phyloP scores from a whole-genome alignment of 2,329 filamentous ascomycete species.

The Claviceps arundinis region DNA sequence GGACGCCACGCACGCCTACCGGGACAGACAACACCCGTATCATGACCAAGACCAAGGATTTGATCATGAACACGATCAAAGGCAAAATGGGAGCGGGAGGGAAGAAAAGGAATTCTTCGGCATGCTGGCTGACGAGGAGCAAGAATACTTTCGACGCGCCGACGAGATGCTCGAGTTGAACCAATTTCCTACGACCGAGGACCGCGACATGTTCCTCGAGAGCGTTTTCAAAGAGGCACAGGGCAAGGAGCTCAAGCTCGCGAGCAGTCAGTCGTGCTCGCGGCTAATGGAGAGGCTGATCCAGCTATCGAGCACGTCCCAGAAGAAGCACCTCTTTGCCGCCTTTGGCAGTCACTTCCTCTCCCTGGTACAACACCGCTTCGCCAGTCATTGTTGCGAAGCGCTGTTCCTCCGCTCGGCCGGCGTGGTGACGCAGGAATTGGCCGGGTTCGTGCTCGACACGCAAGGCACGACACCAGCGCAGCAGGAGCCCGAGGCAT shows the following conservation, averaged over 20 bases:
- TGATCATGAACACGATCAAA: background rate
- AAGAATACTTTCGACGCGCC: slow-evolving; percentile 86
- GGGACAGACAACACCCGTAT: slow-evolving; percentile 11
- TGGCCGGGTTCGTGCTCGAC: slow-evolving; percentile 35
- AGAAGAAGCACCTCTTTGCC: slow-evolving; percentile 77
- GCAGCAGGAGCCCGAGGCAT: slow-evolving; percentile 36
- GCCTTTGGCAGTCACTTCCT: slow-evolving; percentile 80
- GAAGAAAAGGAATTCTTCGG: slow-evolving; percentile 74
- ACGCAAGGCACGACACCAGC: slow-evolving; percentile 29
- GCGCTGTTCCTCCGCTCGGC: slow-evolving; percentile 78
- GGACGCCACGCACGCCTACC: background rate
- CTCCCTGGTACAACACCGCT: slow-evolving; percentile 84
- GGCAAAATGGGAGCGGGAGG: slow-evolving; percentile 5
- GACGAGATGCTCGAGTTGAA: slow-evolving; percentile 85
- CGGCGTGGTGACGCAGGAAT: slow-evolving; percentile 62
- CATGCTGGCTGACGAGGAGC: slow-evolving; percentile 81
- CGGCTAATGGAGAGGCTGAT: slow-evolving; percentile 86
- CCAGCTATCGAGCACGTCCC: slow-evolving; percentile 59
- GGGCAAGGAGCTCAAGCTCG: slow-evolving; percentile 91
- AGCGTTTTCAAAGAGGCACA: slow-evolving; percentile 78
- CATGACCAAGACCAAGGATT: slow-evolving; percentile 7
- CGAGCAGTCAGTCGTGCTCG: slow-evolving; percentile 90
- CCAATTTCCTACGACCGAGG: slow-evolving; percentile 67
- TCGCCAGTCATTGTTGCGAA: slow-evolving; percentile 95
- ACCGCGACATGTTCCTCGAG: slow-evolving; percentile 56